These are phyloP conservation scores for Penicillium hesseltinei DNA, from an alignment of 2,329 filamentous ascomycete species.

Conservation along the genomic window DNA sequence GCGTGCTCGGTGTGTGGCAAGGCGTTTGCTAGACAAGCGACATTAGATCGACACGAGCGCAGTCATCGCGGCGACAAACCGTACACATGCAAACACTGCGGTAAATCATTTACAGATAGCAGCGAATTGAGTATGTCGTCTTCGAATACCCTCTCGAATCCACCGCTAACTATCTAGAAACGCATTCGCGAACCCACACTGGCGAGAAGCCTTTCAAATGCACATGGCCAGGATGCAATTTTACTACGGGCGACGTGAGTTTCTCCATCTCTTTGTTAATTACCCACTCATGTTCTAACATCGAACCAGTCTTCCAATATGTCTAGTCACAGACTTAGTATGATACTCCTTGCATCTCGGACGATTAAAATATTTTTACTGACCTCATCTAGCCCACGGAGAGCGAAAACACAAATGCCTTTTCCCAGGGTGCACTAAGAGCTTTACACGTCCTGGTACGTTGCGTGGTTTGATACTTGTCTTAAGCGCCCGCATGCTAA, in stretches of 20 bases:
- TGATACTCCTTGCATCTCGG: slow-evolving; percentile 7
- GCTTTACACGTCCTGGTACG: slow-evolving; percentile 46
- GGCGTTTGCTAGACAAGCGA: slow-evolving; percentile 44
- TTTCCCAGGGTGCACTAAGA: slow-evolving; percentile 42
- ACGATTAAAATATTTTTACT: slow-evolving; percentile 6
- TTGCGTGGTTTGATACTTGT: background rate
- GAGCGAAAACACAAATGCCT: slow-evolving; percentile 44
- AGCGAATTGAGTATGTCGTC: slow-evolving; percentile 42
- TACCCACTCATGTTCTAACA: background rate
- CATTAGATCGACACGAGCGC: slow-evolving; percentile 44
- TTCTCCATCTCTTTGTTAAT: background rate
- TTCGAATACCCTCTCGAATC: background rate
- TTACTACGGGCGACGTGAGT: slow-evolving; percentile 45
- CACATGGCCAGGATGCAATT: slow-evolving; percentile 43
- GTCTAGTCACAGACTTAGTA: slow-evolving; percentile 47
- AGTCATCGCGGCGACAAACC: slow-evolving; percentile 47
- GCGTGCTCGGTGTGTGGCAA: slow-evolving; percentile 43
- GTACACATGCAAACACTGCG: slow-evolving; percentile 42
- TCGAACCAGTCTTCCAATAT: slow-evolving; percentile 43
- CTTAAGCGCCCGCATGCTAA: background rate
- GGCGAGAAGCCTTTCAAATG: slow-evolving; percentile 47
- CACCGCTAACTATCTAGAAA: slow-evolving; percentile 37
- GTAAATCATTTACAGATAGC: slow-evolving; percentile 46
- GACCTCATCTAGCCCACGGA: slow-evolving; percentile 34
- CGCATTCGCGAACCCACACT: slow-evolving; percentile 44